Base-by-base conservation (phyloP, 2,329 filamentous ascomycete species). In the Zymoseptoria tritici region DNA sequence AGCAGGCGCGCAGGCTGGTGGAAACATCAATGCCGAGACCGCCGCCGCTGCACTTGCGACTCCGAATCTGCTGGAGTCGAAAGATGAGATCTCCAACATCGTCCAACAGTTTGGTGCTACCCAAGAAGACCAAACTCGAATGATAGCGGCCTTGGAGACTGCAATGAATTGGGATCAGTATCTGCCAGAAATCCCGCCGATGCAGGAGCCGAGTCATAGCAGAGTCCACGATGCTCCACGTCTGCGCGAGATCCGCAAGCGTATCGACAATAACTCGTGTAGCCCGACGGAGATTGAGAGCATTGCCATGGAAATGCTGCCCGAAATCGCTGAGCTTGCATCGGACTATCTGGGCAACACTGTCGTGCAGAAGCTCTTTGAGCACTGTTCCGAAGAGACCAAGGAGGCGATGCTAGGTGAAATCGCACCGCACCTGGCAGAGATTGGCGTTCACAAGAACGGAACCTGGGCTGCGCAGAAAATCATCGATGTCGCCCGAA, bases 381-480 rank as follows among this genome's bases (percentile, higher is more conserved):
- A 99, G 75, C 91, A 90, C 77, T 97, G 94, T 78, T 94, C 91
- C 0, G 93, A 97, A 73, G 80, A 85, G 50, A 85, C 93, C 50
- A 92, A 95, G 68, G 91, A 97, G 74, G 87, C 89, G 59, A 97
- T 99, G 94, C 80, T 99, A 60, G 77, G 80, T 13, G 86, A 92
- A 71, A 96, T 99, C 69, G 85, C 89, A 2, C 92, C 93, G 60
- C 92, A 97, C 72, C 83, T 97, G 73, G 91, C 93, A 24, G 92
- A 97, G 76, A 97, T 97, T 76, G 94, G 94, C 68, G 87, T 97
- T 7, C 94, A 99, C 82, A 99, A 99, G 83, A 99, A 99, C 70
- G 94, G 94, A 63, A 99, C 94, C 1, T 99, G 94, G 94, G 94
- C 94, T 57, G 94, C 94, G 1, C 94, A 99, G 77, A 99, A 97